These are phyloP conservation scores for Xylaria sp. DNA, from an alignment of 2,329 filamentous ascomycete species.

Conservation along the genomic window DNA sequence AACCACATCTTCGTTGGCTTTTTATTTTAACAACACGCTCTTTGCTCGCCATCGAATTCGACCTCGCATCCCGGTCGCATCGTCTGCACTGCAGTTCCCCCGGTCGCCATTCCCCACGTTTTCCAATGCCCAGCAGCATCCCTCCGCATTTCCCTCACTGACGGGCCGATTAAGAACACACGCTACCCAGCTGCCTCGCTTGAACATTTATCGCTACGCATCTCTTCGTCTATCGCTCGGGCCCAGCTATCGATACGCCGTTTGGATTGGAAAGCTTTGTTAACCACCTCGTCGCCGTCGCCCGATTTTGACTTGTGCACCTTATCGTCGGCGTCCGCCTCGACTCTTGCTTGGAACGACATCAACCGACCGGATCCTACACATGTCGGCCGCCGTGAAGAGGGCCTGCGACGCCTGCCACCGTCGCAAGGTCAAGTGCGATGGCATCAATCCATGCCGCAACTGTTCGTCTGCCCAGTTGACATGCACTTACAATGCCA, in stretches of 20 bases:
- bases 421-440: slow-evolving; percentile 79
- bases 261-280: slow-evolving; percentile 15
- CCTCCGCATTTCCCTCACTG: slow-evolving; percentile 50
- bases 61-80: slow-evolving; percentile 18
- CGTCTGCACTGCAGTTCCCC: slow-evolving; percentile 32
- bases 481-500: slow-evolving; percentile 78
- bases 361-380: slow-evolving; percentile 5
- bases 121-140: slow-evolving; percentile 43
- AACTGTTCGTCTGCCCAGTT: slow-evolving; percentile 76
- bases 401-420: slow-evolving; percentile 79
- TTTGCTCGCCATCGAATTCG: slow-evolving; percentile 2
- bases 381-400: slow-evolving; percentile 56
- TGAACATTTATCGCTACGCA: slow-evolving; percentile 36
- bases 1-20: neutral
- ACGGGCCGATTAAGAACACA: slow-evolving; percentile 51
- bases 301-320: slow-evolving; percentile 10
- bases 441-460: slow-evolving; percentile 75
- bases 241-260: slow-evolving; percentile 26
- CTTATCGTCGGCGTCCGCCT: neutral
- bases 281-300: slow-evolving; percentile 1
- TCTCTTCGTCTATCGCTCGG: slow-evolving; percentile 21
- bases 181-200: slow-evolving; percentile 40
- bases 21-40: slow-evolving; percentile 8
- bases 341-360: slow-evolving; percentile 1
- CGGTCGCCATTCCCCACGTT: slow-evolving; percentile 45